These are phyloP conservation scores for Bryum argenteum DNA, from an alignment of 225 moss, liverwort and hornwort genomes.

Conservation along the genomic window DNA sequence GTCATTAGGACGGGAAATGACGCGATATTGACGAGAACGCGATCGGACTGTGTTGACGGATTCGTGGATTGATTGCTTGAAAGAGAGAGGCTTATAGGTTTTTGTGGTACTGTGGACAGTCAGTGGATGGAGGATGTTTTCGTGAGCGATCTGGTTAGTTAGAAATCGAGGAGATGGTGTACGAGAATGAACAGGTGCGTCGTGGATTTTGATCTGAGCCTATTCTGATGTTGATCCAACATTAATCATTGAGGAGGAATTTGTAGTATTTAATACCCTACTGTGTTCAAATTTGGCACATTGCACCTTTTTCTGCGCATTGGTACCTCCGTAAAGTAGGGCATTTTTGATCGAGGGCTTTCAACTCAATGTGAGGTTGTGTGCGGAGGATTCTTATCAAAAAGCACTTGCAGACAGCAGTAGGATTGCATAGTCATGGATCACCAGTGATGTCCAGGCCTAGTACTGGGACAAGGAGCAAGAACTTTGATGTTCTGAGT, in stretches of 20 bases:
- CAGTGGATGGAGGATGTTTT: constrained; percentile 21
- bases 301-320: neutral
- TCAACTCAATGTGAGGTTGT: neutral
- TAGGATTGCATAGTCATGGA: constrained; percentile 55
- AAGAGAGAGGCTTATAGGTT: constrained; percentile 8
- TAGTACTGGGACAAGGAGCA: constrained; percentile 42
- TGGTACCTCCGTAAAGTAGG: neutral
- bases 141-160: constrained; percentile 10
- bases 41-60: neutral
- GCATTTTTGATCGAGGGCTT: neutral
- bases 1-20: neutral
- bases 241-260: neutral
- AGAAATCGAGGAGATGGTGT: constrained; percentile 37
- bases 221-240: neutral
- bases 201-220: neutral
- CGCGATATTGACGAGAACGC: neutral
- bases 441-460: constrained; percentile 53
- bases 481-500: constrained; percentile 38
- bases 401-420: constrained; percentile 49
- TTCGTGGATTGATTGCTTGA: constrained; percentile 1
- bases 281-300: constrained; percentile 3
- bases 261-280: neutral
- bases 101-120: neutral
- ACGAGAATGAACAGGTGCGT: constrained; percentile 41
- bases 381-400: constrained; percentile 14